phyloP scores from a whole-genome alignment of 306 rosid genomes.

The Cyamopsis tetragonoloba region DNA sequence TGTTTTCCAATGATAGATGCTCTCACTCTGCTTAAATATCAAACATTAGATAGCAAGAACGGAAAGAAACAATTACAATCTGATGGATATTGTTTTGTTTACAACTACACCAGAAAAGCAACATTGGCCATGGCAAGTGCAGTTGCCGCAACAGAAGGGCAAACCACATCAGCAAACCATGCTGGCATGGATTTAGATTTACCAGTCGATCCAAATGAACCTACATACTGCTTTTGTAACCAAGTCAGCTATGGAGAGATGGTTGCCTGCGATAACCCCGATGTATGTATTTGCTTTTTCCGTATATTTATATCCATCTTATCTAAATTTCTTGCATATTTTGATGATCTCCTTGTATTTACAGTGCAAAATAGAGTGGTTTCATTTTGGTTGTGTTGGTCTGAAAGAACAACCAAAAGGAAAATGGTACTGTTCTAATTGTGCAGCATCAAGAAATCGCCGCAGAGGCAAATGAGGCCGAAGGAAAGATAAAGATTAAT shows the following conservation, averaged over 20 bases:
- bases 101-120: slow-evolving; percentile 31
- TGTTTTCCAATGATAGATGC: not conserved
- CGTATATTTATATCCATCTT: not conserved
- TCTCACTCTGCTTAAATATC: slow-evolving; percentile 1
- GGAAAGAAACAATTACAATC: slow-evolving; percentile 2
- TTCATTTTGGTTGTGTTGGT: slow-evolving; percentile 54
- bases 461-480: slow-evolving; percentile 43
- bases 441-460: slow-evolving; percentile 43
- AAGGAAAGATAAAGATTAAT: not conserved
- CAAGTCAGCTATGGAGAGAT: slow-evolving; percentile 55
- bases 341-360: slow-evolving; percentile 19
- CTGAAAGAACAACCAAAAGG: slow-evolving; percentile 53
- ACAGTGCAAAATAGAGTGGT: slow-evolving; percentile 60
- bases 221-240: slow-evolving; percentile 53
- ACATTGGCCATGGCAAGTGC: slow-evolving; percentile 24
- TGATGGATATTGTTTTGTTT: slow-evolving; percentile 7
- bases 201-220: slow-evolving; percentile 52
- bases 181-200: slow-evolving; percentile 48
- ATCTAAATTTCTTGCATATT: not conserved
- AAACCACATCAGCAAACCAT: slow-evolving; percentile 31
- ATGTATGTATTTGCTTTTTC: slow-evolving; percentile 28
- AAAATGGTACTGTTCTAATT: slow-evolving; percentile 50
- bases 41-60: not conserved
- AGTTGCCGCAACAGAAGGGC: slow-evolving; percentile 32
- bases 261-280: slow-evolving; percentile 51